Evolutionary conservation across 148 eudicot genomes (phyloP).

Genomic region (Camellia granthamiana): DNA sequence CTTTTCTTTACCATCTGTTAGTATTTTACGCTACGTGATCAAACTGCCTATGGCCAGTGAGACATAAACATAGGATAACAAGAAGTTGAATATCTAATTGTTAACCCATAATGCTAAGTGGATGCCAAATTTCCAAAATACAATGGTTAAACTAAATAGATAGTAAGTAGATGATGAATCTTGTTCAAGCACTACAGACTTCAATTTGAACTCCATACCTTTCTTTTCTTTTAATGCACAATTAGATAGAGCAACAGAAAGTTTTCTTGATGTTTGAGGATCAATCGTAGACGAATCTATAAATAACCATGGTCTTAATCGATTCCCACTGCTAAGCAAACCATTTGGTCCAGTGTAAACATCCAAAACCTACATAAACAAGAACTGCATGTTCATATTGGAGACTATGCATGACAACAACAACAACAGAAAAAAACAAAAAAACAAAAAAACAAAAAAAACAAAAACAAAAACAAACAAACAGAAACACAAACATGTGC

Average conservation of each 20-base stretch:
- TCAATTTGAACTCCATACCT: slow-evolving; percentile 34
- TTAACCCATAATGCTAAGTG: not conserved
- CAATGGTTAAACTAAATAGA: not conserved
- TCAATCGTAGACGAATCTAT: slow-evolving; percentile 94
- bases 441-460: too few relatives aligned
- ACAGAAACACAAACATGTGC: too few relatives aligned
- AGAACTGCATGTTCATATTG: slow-evolving; percentile 13
- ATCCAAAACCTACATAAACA: slow-evolving; percentile 57
- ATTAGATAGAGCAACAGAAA: slow-evolving; percentile 50
- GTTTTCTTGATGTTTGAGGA: slow-evolving; percentile 73
- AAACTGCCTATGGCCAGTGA: not conserved
- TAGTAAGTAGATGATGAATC: not conserved
- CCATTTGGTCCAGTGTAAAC: slow-evolving; percentile 79
- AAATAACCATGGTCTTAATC: slow-evolving; percentile 64
- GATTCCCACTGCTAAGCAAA: slow-evolving; percentile 47
- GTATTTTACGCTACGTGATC: not conserved
- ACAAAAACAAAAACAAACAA: too few relatives aligned
- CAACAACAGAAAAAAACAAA: not conserved
- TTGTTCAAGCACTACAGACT: not conserved
- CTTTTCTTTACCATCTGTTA: not conserved
- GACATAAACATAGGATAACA: not conserved
- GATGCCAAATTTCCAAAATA: not conserved
- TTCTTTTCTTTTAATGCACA: slow-evolving; percentile 39
- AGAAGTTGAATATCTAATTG: not conserved
- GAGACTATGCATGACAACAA: not conserved